Evolutionary conservation across 768 basidiomycete genomes (phyloP).

Genomic region (Calocybe indica): DNA sequence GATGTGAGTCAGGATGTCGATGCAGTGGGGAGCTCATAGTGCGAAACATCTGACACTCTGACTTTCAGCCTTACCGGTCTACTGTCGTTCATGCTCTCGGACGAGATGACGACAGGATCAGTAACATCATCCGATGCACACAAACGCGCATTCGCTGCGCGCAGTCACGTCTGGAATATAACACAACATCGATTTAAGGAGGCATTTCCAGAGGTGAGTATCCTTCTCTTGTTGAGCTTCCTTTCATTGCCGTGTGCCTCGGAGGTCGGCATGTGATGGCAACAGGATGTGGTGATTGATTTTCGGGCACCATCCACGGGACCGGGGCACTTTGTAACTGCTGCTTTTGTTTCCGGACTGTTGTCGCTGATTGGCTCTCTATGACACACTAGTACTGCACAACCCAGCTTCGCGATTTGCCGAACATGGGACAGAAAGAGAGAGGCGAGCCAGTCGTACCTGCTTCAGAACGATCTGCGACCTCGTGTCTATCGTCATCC

Average conservation of each 20-base stretch:
- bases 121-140: constrained; percentile 75
- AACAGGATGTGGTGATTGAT: too few species aligned
- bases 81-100: constrained; percentile 89
- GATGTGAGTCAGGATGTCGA: constrained; percentile 53
- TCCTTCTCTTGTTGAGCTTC: constrained; percentile 1
- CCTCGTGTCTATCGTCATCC: constrained; percentile 9
- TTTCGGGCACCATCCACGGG: too few species aligned
- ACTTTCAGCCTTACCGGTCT: constrained; percentile 80
- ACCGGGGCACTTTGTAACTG: too few species aligned
- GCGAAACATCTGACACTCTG: not conserved
- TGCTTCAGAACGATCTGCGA: constrained; percentile 13
- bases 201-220: constrained; percentile 82
- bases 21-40: not conserved
- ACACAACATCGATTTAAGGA: constrained; percentile 76
- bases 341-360: too few species aligned
- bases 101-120: constrained; percentile 96
- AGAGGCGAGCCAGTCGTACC: constrained; percentile 41
- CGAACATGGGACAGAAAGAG: constrained; percentile 90
- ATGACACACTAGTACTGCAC: constrained; percentile 55
- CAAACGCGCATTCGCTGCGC: constrained; percentile 68
- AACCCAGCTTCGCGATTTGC: constrained; percentile 61
- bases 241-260: not conserved
- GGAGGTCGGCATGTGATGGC: too few species aligned
- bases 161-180: constrained; percentile 86
- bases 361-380: constrained; percentile 6